A percentile compares a stretch with the other conserved stretches of the same genome.
These are phyloP conservation scores for Colletotrichum coccodes DNA, from an alignment of 2,329 filamentous ascomycete genomes.

Conservation along the genomic window DNA sequence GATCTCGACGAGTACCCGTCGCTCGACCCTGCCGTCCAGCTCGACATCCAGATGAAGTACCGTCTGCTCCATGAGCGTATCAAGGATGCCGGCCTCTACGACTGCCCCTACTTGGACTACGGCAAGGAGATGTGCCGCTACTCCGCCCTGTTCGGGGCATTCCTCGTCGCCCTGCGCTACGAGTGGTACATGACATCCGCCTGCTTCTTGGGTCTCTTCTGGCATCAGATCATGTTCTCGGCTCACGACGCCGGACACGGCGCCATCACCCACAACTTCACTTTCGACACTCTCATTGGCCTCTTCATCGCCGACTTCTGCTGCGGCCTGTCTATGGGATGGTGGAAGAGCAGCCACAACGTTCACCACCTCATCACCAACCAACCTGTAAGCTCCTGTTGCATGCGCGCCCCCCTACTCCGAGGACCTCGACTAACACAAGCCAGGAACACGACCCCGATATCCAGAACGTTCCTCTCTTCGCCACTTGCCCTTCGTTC, in stretches of 20 bases:
- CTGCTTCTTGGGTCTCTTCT: constrained; percentile 69
- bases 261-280: constrained; percentile 70
- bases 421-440: constrained; percentile 26
- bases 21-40: constrained; percentile 63
- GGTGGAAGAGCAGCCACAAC: constrained; percentile 78
- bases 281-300: constrained; percentile 67
- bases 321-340: constrained; percentile 73
- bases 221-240: constrained; percentile 77
- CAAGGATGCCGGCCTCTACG: constrained; percentile 65
- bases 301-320: constrained; percentile 73
- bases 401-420: neutral
- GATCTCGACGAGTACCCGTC: constrained; percentile 59
- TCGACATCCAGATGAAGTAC: constrained; percentile 65
- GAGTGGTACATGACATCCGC: constrained; percentile 69
- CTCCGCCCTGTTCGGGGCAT: constrained; percentile 57
- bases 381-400: constrained; percentile 54
- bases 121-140: constrained; percentile 68
- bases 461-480: constrained; percentile 75
- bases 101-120: constrained; percentile 68
- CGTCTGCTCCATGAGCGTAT: constrained; percentile 64
- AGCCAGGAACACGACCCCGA: constrained; percentile 64
- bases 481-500: constrained; percentile 74
- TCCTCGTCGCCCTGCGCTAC: constrained; percentile 54
- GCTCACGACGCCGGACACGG: constrained; percentile 74
- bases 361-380: constrained; percentile 76